Evolutionary conservation across 441 rosid genomes (phyloP).

Genomic region (Flueggea neowawraea): DNA sequence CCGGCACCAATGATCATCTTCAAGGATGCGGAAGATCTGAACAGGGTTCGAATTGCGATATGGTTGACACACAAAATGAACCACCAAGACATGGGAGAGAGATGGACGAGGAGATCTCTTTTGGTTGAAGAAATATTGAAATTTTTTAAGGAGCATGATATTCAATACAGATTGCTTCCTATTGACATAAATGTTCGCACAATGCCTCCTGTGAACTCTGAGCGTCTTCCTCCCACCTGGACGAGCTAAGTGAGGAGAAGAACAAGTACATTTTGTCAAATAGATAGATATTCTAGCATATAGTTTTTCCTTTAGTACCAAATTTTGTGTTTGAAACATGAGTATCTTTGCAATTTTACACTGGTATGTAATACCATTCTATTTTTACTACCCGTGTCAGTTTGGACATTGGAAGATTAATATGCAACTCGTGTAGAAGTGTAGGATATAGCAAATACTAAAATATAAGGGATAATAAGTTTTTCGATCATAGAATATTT

Average conservation of each 20-base stretch:
- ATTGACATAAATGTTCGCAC: constrained; percentile 57
- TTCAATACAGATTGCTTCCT: constrained; percentile 64
- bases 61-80: constrained; percentile 71
- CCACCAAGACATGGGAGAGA: constrained; percentile 65
- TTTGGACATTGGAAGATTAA: too few species aligned
- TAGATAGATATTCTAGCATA: too few species aligned
- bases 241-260: constrained; percentile 14
- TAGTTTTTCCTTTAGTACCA: too few species aligned
- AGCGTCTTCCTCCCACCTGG: constrained; percentile 51
- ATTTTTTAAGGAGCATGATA: constrained; percentile 62
- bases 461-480: too few species aligned
- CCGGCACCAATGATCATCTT: constrained; percentile 43
- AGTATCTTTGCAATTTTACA: too few species aligned
- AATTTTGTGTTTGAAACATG: too few species aligned
- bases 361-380: too few species aligned
- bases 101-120: constrained; percentile 46
- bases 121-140: constrained; percentile 66
- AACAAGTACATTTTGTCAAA: too few species aligned
- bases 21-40: constrained; percentile 48
- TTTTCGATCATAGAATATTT: too few species aligned
- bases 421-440: too few species aligned
- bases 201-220: constrained; percentile 33
- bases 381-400: too few species aligned
- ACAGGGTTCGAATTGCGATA: constrained; percentile 39
- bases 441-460: too few species aligned